Base-by-base conservation (phyloP, 352 stramenopile genomes). In the Nothophytophthora sp. region DNA sequence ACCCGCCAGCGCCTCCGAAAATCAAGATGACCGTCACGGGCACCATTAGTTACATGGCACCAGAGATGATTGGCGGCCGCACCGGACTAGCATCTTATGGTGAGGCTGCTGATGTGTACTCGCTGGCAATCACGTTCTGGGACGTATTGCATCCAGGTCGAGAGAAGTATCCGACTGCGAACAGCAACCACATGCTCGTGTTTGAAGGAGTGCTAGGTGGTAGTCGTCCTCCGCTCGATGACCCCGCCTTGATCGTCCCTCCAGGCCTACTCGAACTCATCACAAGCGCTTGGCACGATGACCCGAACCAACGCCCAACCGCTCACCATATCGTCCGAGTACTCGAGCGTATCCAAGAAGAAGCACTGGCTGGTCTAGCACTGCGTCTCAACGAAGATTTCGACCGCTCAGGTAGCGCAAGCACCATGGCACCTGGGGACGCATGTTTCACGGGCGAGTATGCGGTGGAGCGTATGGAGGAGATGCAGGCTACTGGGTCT, bases 301-400 rank as follows among this genome's bases (percentile, higher is more conserved):
- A 82, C 20, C 53, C 68, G 12, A 69, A 53, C n/a, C 39, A 61
- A 41, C 75, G 77, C 11, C 75, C 67, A 16, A 65, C 64, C 2
- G 74, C 70, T 12, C 50, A 66, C 13, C 34, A 60, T 19, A 40
- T 93, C 10, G 70, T 89, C 1, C 25, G 15, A 0, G 34, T 42
- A 0, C 65, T 93, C 5, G 78, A 88, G 22, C 25, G 9, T n/a
- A 65, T 86, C 18, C 76, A 90, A 43, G 76, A 85, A 58, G 76
- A 83, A 27, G 13, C 68, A 2, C 40, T 73, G 7, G 60, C 73
- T 0, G 30, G 36, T n/a, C 68, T 86, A 24, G 65, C 76, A 0
- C 33, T 63, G 1, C 55, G 75, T n/a, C 22, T 90, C 11, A 55
- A 67, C 13, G 48, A 63, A 15, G 53, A 73, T 15, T 36, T 77